These are phyloP conservation scores for Fabrea salina DNA, from an alignment of 169 alveolate species.

Conservation along the genomic window DNA sequence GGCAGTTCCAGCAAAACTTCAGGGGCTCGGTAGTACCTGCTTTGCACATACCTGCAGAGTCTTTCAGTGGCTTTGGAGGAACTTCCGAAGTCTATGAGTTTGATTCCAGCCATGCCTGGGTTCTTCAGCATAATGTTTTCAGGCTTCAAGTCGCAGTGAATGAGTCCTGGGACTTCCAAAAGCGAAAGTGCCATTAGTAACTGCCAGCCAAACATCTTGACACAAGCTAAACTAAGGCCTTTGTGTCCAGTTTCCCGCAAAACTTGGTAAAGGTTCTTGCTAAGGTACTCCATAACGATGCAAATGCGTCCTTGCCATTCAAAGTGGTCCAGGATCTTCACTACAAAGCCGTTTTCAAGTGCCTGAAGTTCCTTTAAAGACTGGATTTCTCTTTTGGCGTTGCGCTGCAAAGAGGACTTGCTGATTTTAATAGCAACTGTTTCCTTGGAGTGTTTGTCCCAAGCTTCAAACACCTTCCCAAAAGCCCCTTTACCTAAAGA, in stretches of 20 bases:
- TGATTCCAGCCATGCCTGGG: slow-evolving; percentile 50
- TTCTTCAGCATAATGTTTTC: slow-evolving; percentile 73
- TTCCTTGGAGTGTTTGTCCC: background rate
- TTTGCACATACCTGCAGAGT: slow-evolving; percentile 57
- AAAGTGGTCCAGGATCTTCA: background rate
- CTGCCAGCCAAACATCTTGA: slow-evolving; percentile 23
- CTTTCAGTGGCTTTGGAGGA: slow-evolving; percentile 51
- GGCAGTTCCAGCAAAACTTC: slow-evolving; percentile 64
- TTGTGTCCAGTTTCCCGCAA: background rate
- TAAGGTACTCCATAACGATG: slow-evolving; percentile 7
- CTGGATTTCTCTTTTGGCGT: background rate
- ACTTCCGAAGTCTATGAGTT: slow-evolving; percentile 73
- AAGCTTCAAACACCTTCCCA: slow-evolving; percentile 33
- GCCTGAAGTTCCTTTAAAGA: background rate
- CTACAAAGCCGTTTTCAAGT: background rate
- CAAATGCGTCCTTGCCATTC: background rate
- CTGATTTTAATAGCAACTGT: slow-evolving; percentile 21
- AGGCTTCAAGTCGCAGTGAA: slow-evolving; percentile 83
- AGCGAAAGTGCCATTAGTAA: background rate
- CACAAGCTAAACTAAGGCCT: slow-evolving; percentile 20
- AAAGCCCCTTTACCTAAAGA: slow-evolving; percentile 44
- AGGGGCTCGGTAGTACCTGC: slow-evolving; percentile 75
- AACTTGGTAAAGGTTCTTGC: background rate
- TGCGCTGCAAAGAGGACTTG: background rate
- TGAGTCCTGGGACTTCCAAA: background rate